A percentile compares a stretch with the other conserved stretches of the same genome.
Conservation (phyloP, 2,329 filamentous ascomycete genomes). For the Pleurostoma richardsiae region DNA sequence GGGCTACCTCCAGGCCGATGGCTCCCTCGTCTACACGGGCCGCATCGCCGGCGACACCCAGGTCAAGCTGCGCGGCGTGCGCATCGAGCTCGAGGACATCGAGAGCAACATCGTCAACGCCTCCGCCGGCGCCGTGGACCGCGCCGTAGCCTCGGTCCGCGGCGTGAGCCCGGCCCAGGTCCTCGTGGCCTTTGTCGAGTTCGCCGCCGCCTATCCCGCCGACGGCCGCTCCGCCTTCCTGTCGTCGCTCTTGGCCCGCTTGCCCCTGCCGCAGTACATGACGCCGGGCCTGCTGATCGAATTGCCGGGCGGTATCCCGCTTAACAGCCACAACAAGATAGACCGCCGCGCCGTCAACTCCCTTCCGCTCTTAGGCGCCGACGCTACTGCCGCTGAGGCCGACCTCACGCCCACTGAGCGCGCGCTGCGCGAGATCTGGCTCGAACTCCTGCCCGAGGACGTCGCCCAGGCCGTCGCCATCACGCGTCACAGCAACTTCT, state of each 20-base stretch:
- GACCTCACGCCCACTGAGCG: neutral
- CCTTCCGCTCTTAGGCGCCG: slow-evolving; percentile 14
- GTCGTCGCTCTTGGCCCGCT: slow-evolving; percentile 4
- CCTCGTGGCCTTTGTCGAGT: slow-evolving; percentile 4
- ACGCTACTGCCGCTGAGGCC: neutral
- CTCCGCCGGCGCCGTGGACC: neutral
- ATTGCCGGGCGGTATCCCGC: slow-evolving; percentile 17
- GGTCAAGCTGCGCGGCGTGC: slow-evolving; percentile 31
- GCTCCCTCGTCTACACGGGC: slow-evolving; percentile 26
- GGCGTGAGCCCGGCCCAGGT: neutral
- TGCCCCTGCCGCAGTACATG: slow-evolving; percentile 28
- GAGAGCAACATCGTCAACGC: slow-evolving; percentile 1
- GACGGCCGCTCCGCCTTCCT: slow-evolving; percentile 3
- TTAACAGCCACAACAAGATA: slow-evolving; percentile 22
- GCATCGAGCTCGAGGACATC: slow-evolving; percentile 28
- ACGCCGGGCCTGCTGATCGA: slow-evolving; percentile 19
- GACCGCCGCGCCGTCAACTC: slow-evolving; percentile 20
- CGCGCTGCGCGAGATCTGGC: slow-evolving; percentile 5
- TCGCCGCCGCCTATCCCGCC: neutral
- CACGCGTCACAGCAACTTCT: slow-evolving; percentile 27
- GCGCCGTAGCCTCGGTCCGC: slow-evolving; percentile 2
- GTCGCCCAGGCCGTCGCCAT: neutral
- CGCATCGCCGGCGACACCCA: slow-evolving; percentile 35
- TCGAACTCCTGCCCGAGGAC: slow-evolving; percentile 11
- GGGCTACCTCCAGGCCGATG: slow-evolving; percentile 25